These are phyloP conservation scores for Trametes punicea DNA, from an alignment of 768 basidiomycete genomes.

Conservation along the genomic window DNA sequence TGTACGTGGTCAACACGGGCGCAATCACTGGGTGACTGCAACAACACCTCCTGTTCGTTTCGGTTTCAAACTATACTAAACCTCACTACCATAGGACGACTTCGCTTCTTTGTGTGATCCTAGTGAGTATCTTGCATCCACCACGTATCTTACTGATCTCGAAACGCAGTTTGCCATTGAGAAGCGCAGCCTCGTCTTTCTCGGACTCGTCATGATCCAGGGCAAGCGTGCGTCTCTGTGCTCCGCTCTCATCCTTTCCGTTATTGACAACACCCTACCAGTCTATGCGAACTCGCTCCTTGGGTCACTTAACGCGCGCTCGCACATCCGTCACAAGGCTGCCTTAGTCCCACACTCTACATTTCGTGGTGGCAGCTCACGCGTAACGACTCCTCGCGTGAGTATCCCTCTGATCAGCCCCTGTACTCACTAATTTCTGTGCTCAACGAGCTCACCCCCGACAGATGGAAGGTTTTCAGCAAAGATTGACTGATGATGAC, in stretches of 20 bases:
- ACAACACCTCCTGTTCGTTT: too few relatives aligned
- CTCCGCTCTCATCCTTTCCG: neutral
- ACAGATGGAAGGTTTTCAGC: too few relatives aligned
- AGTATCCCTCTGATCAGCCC: too few relatives aligned
- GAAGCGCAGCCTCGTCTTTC: slow-evolving; percentile 15
- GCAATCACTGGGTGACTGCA: slow-evolving; percentile 12
- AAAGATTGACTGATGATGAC: too few relatives aligned
- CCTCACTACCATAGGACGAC: slow-evolving; percentile 1
- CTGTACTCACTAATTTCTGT: too few relatives aligned
- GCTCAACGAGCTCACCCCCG: too few relatives aligned
- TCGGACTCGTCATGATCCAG: slow-evolving; percentile 19
- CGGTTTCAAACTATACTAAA: neutral
- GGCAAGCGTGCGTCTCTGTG: slow-evolving; percentile 12
- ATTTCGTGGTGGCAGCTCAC: neutral
- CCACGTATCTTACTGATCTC: neutral
- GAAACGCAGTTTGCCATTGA: slow-evolving; percentile 7
- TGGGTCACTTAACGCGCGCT: slow-evolving; percentile 17
- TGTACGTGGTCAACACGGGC: slow-evolving; percentile 16
- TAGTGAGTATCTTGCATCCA: neutral
- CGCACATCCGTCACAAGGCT: slow-evolving; percentile 11
- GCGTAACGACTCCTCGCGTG: neutral
- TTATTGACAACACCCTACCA: neutral
- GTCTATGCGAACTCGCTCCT: slow-evolving; percentile 17
- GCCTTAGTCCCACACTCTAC: neutral
- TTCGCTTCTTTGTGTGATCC: slow-evolving; percentile 11